Conservation (phyloP, 1,284 basidiomycete genomes). For the Apiotrichum brassicae region DNA sequence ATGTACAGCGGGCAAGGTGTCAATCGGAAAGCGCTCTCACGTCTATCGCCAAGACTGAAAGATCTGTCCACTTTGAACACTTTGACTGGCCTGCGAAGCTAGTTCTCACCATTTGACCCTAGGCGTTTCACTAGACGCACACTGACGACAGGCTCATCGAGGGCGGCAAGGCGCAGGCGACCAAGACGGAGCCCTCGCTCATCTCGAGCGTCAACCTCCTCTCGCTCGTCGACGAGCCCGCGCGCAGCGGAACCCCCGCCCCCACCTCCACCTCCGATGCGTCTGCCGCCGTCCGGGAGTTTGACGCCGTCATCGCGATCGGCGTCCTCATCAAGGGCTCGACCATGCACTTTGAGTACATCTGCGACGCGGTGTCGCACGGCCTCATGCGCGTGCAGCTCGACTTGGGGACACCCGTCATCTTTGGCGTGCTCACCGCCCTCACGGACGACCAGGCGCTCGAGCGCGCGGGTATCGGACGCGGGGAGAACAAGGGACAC, state of each 20-base stretch:
- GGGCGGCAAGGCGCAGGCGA: conserved; percentile 41
- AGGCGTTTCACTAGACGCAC: too few species aligned
- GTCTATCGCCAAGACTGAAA: too few species aligned
- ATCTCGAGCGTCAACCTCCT: conserved; percentile 43
- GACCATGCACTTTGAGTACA: conserved; percentile 99
- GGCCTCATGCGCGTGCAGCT: conserved; percentile 90
- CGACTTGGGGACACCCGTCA: conserved; percentile 88
- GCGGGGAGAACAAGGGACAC: conserved; percentile 44
- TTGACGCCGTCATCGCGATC: conserved; percentile 93
- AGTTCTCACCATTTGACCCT: too few species aligned
- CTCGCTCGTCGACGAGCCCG: conserved; percentile 64
- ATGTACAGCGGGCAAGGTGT: too few species aligned
- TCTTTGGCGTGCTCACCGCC: conserved; percentile 93
- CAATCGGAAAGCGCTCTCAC: too few species aligned
- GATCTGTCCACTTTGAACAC: too few species aligned
- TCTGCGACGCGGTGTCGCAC: conserved; percentile 84
- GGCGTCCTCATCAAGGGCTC: conserved; percentile 95
- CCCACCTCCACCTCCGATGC: conserved; percentile 49
- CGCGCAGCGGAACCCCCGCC: conserved; percentile 46
- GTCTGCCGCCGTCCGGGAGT: conserved; percentile 57
- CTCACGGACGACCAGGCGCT: conserved; percentile 91
- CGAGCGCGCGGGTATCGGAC: conserved; percentile 72
- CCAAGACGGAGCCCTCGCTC: conserved; percentile 43
- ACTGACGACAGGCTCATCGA: conserved; percentile 37
- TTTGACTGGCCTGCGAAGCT: too few species aligned